Evolutionary conservation across 495 filamentous ascomycete genomes (phyloP).

Genomic region (Immersiella caudata): DNA sequence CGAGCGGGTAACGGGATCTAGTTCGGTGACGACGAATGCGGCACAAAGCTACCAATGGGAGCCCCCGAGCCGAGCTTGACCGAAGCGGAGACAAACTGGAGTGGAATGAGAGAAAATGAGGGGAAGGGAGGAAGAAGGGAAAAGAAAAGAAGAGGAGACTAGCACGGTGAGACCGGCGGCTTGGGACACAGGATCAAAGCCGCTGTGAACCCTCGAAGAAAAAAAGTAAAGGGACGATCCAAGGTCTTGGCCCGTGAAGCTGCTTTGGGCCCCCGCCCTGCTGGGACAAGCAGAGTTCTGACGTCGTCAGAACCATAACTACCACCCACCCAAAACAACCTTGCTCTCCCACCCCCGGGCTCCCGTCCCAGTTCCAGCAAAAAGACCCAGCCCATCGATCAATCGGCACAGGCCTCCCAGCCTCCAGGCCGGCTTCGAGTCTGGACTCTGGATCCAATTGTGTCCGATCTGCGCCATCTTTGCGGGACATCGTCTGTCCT

Average conservation of each 20-base stretch:
- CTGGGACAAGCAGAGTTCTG: no score
- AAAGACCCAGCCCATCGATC: neutral
- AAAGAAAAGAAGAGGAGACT: constrained; percentile 9
- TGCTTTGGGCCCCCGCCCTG: no score
- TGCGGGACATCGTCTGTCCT: neutral
- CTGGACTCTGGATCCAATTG: neutral
- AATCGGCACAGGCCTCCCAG: neutral
- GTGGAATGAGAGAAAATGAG: constrained; percentile 6
- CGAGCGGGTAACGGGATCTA: neutral
- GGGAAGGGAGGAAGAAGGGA: constrained; percentile 12
- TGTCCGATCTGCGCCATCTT: neutral
- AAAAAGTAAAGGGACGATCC: neutral
- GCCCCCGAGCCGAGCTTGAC: neutral
- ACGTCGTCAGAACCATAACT: neutral
- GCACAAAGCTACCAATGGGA: constrained; percentile 21
- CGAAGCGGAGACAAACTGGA: neutral
- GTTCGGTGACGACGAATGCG: constrained; percentile 18
- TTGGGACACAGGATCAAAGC: constrained; percentile 22
- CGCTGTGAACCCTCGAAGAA: constrained; percentile 16
- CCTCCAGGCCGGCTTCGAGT: neutral
- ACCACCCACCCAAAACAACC: neutral
- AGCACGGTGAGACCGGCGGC: constrained; percentile 6
- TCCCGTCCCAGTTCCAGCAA: neutral
- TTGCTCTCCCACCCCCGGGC: neutral
- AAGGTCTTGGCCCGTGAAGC: neutral